Conservation (phyloP, 192 early-diverging fungal species). For the Gaertneriomyces semiglobifer region DNA sequence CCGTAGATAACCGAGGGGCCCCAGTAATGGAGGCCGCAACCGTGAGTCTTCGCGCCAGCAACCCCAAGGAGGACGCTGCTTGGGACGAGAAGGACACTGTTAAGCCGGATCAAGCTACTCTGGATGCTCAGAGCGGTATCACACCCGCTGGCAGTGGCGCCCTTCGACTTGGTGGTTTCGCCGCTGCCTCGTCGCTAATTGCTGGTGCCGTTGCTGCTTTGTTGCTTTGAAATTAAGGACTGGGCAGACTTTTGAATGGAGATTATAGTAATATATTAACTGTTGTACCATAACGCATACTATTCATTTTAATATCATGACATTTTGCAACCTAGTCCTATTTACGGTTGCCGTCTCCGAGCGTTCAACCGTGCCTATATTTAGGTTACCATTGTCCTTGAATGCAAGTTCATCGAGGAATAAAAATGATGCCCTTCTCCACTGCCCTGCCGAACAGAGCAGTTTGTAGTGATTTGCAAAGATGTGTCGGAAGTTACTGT, state of each 20-base stretch:
- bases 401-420: too few relatives aligned
- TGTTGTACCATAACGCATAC: too few relatives aligned
- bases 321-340: too few relatives aligned
- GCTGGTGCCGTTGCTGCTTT: not conserved
- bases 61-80: not conserved
- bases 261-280: too few relatives aligned
- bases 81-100: slow-evolving; percentile 7
- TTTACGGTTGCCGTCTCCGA: too few relatives aligned
- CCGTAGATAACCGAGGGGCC: slow-evolving; percentile 30
- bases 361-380: too few relatives aligned
- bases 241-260: not conserved
- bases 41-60: slow-evolving; percentile 2
- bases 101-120: not conserved
- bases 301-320: too few relatives aligned
- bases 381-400: too few relatives aligned
- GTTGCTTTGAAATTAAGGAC: not conserved
- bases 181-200: not conserved
- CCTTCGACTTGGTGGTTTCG: not conserved
- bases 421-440: too few relatives aligned
- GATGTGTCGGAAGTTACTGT: too few relatives aligned
- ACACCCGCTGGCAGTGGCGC: not conserved
- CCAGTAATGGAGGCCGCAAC: slow-evolving; percentile 18
- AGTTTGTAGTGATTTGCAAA: too few relatives aligned
- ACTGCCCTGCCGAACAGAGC: too few relatives aligned
- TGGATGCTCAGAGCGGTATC: not conserved